Base-by-base conservation (phyloP, 371 early-diverging fungal genomes). In the Lichtheimia hyalospora region DNA sequence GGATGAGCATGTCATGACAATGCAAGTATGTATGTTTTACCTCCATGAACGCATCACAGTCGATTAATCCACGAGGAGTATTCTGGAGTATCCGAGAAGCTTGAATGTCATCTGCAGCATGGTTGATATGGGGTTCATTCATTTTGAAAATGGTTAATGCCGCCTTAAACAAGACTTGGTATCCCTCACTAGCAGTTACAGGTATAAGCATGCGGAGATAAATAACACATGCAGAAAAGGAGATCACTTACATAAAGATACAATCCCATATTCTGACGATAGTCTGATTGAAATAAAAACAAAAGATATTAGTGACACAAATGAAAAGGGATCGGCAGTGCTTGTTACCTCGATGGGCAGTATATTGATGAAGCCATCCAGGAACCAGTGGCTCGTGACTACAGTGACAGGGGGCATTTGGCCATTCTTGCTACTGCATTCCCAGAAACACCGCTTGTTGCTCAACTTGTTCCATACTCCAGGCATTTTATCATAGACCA, bases 351-450 rank as follows among this genome's bases (percentile, higher is more conserved):
- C 92, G 14, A 85, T 77, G 0, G 94, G 94, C 23, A 92, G 64
- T 39, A 89, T 83, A 57, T 89, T 87, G 58, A 92, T 85, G 62
- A 88, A 94, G 1, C 90, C 66, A 0, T 92, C 89, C 64, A 90
- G 67, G 63, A 92, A 91, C 94, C 94, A 93, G 46, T 86, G 92
- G 54, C 86, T 88, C 6, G 90, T 91, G 12, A 89, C 85, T 58
- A 92, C 73, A 4, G 86, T 86, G 20, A 92, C 73, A 8, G 89
- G 79, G 1, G 91, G 88, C 62, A 90, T 65, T 0, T 71, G 69
- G 2, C 70, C 65, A 52, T 78, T 78, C 40, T 74, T 77, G 34
- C 34, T 34, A 8, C 34, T 34, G 34, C 34, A 34, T 48, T 84
- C 86, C 66, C 78, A 75, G 23, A 81, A 80, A 14, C 71, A 70